Evolutionary conservation across 352 stramenopile species (phyloP).

Genomic region (Globisporangium spiculum): DNA sequence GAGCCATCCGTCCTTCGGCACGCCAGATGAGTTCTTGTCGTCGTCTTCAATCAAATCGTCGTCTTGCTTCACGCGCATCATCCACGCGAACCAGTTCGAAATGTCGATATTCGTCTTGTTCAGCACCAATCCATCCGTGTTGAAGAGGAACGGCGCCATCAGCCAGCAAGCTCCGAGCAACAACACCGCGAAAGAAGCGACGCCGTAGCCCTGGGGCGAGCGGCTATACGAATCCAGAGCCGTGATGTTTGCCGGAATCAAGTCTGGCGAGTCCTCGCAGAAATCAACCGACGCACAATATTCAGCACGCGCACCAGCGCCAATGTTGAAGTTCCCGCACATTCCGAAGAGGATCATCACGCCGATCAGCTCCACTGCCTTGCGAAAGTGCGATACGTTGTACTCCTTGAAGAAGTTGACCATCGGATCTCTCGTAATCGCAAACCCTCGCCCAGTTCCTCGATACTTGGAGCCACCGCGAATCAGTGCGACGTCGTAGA

Average conservation of each 20-base stretch:
- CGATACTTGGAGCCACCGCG: conserved; percentile 85
- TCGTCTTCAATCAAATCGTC: conserved; percentile 36
- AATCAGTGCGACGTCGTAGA: conserved; percentile 82
- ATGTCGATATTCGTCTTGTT: conserved; percentile 84
- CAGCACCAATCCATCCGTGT: conserved; percentile 85
- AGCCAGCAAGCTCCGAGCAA: conserved; percentile 82
- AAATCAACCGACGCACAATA: conserved; percentile 43
- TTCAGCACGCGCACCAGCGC: conserved; percentile 30
- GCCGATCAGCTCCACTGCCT: conserved; percentile 82
- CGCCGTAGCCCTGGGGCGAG: conserved; percentile 71
- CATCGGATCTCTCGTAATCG: conserved; percentile 83
- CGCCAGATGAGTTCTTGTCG: conserved; percentile 31
- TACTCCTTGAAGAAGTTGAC: conserved; percentile 90
- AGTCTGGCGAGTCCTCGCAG: conserved; percentile 44
- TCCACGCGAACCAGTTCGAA: conserved; percentile 81
- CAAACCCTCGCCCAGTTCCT: conserved; percentile 82
- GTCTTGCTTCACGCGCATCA: conserved; percentile 64
- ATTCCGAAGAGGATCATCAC: conserved; percentile 83
- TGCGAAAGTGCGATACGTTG: conserved; percentile 84
- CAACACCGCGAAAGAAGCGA: conserved; percentile 80
- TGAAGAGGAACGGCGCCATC: conserved; percentile 84
- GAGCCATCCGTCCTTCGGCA: conserved; percentile 67
- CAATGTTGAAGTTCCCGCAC: conserved; percentile 78
- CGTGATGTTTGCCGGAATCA: conserved; percentile 71
- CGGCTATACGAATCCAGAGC: conserved; percentile 49